Evolutionary conservation across 2,329 filamentous ascomycete genomes (phyloP), one percentile per base, ranked within the genome.

Genomic region (Xylaria sp.): DNA sequence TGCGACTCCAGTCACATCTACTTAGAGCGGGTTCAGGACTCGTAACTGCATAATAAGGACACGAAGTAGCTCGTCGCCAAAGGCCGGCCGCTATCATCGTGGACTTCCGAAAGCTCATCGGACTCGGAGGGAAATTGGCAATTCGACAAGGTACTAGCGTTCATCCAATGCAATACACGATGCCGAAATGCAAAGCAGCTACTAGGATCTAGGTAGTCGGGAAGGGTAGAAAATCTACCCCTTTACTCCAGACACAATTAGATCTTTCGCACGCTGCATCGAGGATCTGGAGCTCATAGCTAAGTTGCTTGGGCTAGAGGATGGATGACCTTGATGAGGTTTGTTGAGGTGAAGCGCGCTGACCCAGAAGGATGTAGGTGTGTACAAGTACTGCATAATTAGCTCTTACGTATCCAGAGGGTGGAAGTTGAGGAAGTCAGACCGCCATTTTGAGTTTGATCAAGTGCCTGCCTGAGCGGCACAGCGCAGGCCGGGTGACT

Each of bases 111-210:
- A 85, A 84, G 0, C 87, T 89, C 0, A 73, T 92, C 11, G 24
- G 24, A 27, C 24, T 27, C 24, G 24, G 24, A 2, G 84, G 80
- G 90, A 92, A 74, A 93, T 90, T 0, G 87, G 86, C 1, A 90
- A 90, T 0, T 89, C 86, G 67, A 87, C 83, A 0, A 86, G 92
- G 53, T 84, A 89, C 0, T 90, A 90, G 0, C 90, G 82, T 0
- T 88, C 88, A 0, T 92, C 86, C 24, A 27, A 27, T 68, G 89
- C 89, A 5, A 82, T 89, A 4, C 92, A 88, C 65, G 89, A 92
- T 92, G 75, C 89, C 90, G 1, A 92, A 89, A 0, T 91, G 88
- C 88, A 86, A 86, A 63, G 79, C 87, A 0, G 84, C 92, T 39
- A n/a, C n/a, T n/a, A n/a, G n/a, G n/a, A n/a, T n/a, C n/a, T n/a